Percentiles rank a stretch among this genome's conserved stretches.
Evolutionary conservation across 306 rosid genomes (phyloP).

Genomic region (Glycyrrhiza uralensis): DNA sequence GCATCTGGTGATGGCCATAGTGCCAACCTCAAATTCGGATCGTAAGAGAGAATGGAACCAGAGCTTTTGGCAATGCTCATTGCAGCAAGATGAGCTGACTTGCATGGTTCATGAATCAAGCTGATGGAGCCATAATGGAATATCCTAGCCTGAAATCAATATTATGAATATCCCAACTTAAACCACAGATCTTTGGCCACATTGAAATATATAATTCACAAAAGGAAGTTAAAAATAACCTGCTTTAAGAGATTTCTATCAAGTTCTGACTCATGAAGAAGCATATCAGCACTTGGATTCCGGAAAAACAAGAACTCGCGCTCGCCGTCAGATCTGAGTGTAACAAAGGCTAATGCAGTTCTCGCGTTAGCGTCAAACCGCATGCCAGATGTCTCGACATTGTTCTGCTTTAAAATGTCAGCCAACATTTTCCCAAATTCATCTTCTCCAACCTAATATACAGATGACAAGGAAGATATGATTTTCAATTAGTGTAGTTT

Average conservation of each 20-base stretch:
- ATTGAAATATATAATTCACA: not conserved
- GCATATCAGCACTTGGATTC: slow-evolving; percentile 97
- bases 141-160: slow-evolving; percentile 58
- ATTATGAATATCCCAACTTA: not conserved
- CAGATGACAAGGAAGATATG: not conserved
- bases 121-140: slow-evolving; percentile 96
- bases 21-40: slow-evolving; percentile 85
- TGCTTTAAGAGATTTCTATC: slow-evolving; percentile 54
- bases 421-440: slow-evolving; percentile 82
- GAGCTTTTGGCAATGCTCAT: slow-evolving; percentile 66
- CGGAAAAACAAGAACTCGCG: slow-evolving; percentile 89
- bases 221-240: slow-evolving; percentile 34
- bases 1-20: slow-evolving; percentile 82
- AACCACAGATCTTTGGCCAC: not conserved
- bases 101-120: slow-evolving; percentile 84
- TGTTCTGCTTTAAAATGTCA: slow-evolving; percentile 62
- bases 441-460: slow-evolving; percentile 82
- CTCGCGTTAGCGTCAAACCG: slow-evolving; percentile 77
- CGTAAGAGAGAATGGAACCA: slow-evolving; percentile 84
- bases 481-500: not conserved
- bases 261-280: slow-evolving; percentile 76
- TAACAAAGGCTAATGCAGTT: slow-evolving; percentile 86
- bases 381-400: slow-evolving; percentile 68
- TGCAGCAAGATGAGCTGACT: slow-evolving; percentile 86
- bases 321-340: slow-evolving; percentile 88